phyloP scores from a whole-genome alignment of 1,139 yeast genomes.

The Oligophagozyma castellii region DNA sequence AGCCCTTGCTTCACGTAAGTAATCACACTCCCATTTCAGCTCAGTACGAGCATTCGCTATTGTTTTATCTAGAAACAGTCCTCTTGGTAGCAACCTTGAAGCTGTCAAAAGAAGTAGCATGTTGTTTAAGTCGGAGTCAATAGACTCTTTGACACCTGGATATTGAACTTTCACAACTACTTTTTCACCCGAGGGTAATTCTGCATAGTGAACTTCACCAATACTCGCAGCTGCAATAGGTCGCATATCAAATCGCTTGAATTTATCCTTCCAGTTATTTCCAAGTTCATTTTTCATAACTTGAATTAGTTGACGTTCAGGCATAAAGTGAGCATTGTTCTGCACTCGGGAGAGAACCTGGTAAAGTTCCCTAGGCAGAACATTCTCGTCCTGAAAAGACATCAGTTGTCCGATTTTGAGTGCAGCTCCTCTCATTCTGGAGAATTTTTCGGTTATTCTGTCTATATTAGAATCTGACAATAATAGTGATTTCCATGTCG shows the following conservation, averaged over 20 bases:
- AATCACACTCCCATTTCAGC: constrained; percentile 96
- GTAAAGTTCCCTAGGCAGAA: constrained; percentile 77
- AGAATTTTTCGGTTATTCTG: constrained; percentile 71
- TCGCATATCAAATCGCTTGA: constrained; percentile 64
- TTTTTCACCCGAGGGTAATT: constrained; percentile 41
- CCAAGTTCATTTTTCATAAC: constrained; percentile 71
- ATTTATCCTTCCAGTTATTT: constrained; percentile 57
- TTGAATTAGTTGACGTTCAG: constrained; percentile 71
- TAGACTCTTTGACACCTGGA: constrained; percentile 93
- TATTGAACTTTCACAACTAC: constrained; percentile 97
- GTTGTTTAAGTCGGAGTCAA: constrained; percentile 87
- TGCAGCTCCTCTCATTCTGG: constrained; percentile 98
- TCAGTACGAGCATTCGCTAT: constrained; percentile 89
- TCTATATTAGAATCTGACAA: constrained; percentile 77
- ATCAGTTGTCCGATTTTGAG: constrained; percentile 89
- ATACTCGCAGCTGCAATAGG: constrained; percentile 98
- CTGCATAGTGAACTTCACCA: constrained; percentile 90
- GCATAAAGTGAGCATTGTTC: constrained; percentile 94
- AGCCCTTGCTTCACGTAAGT: constrained; percentile 76
- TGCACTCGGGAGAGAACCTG: constrained; percentile 73
- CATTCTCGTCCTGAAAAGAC: constrained; percentile 80
- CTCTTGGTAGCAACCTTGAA: constrained; percentile 76
- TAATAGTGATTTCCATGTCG: constrained; percentile 48
- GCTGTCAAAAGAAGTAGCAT: constrained; percentile 72
- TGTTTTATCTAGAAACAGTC: constrained; percentile 81